Evolutionary conservation across 2,329 filamentous ascomycete genomes (phyloP), one percentile per base, ranked within the genome.

Genomic region (Lecanicillium sp.): DNA sequence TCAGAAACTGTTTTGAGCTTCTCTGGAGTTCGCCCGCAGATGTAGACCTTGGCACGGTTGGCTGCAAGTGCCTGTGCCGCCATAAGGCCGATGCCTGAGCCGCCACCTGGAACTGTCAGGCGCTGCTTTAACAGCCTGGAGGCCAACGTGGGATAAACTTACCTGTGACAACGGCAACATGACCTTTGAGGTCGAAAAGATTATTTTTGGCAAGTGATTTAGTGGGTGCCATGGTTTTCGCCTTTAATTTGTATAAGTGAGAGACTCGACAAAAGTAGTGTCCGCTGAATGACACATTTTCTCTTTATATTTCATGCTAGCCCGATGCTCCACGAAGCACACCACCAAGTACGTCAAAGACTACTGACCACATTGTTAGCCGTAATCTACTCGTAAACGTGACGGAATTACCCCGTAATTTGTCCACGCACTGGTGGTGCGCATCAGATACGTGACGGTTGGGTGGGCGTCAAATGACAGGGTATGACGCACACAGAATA

Each of bases 11-110:
- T 72, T 14, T 79, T 74, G 34, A 81, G 66, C 51, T 81, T 81
- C 50, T 78, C 79, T 18, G 66, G 63, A 31, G 74, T 77, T 13
- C 75, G 77, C 22, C 82, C 80, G 17, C 77, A 78, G 45, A 87
- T 80, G 64, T 84, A 86, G 5, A 86, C 81, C 45, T 74, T 81
- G 42, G 74, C 75, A 44, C 81, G 79, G 56, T 84, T 85, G 42
- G 67, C 62, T 1, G 83, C 74, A 39, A 83, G 78, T 6, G 79
- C 74, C 48, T 83, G 75, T 3, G 77, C 74, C 31, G 79, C 78
- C 79, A 84, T 84, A 39, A 80, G 69, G 4, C 80, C 80, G 37
- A 84, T 81, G 18, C 79, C 79, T 41, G 79, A 74, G 22, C 73
- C 73, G 30, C 73, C 69, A 17, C 68, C 65, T 66, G 8, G 1